Conservation (phyloP, 176 grass and related monocot species). For the Oryza meridionalis region DNA sequence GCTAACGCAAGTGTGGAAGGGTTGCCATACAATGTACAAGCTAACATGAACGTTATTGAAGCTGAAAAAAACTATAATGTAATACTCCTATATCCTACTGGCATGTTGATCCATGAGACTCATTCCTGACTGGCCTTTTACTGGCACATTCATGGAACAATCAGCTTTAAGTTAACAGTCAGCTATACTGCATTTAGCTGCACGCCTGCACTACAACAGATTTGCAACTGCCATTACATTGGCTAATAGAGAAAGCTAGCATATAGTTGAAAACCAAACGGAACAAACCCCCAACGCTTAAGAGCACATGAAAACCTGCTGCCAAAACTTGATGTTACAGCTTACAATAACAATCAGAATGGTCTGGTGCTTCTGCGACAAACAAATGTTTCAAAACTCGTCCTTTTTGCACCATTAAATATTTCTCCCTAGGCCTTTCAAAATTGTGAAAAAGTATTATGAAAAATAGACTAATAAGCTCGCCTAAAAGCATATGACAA, state of each 20-base stretch:
- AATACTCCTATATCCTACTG: no score
- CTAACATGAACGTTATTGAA: no score
- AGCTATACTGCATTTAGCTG: no score
- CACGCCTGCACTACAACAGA: neutral
- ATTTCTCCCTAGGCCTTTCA: conserved; percentile 27
- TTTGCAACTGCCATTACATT: neutral
- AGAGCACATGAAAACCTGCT: neutral
- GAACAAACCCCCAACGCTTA: conserved; percentile 15
- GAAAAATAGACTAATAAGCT: conserved; percentile 46
- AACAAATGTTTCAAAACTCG: neutral
- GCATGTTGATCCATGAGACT: neutral
- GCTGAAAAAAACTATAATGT: no score
- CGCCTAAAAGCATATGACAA: conserved; percentile 21
- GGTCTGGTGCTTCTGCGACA: conserved; percentile 1
- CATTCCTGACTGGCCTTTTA: neutral
- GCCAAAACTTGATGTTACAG: conserved; percentile 30
- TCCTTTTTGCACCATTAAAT: conserved; percentile 1
- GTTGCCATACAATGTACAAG: no score
- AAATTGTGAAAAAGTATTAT: conserved; percentile 31
- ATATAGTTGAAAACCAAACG: neutral
- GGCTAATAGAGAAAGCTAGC: neutral
- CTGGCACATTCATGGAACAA: neutral
- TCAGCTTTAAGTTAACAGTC: no score
- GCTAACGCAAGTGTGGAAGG: no score
- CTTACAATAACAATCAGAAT: conserved; percentile 32